Evolutionary conservation across 345 rosid genomes (phyloP).

Genomic region (Euphorbia lathyris): DNA sequence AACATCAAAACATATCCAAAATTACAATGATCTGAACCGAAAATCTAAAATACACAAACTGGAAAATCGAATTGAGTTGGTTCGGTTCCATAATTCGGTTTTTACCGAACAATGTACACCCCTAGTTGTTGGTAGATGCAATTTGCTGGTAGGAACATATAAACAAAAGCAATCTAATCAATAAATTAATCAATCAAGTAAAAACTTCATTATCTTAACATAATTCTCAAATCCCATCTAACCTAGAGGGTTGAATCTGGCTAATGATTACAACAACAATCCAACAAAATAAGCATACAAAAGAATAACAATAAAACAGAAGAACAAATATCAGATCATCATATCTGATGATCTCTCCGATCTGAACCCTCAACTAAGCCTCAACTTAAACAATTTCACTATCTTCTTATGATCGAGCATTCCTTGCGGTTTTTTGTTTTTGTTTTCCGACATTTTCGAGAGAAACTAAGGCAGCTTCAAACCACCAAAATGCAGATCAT

Average conservation of each 20-base stretch:
- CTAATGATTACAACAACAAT: conserved; percentile 13
- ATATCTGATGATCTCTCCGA: not conserved
- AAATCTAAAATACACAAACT: too few species aligned
- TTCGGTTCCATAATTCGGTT: too few species aligned
- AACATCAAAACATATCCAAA: too few species aligned
- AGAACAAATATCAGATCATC: not conserved
- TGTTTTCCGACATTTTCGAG: not conserved
- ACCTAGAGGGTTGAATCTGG: conserved; percentile 19
- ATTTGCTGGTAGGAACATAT: too few species aligned
- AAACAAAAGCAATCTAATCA: conserved; percentile 9
- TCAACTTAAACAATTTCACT: not conserved
- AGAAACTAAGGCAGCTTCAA: conserved; percentile 5
- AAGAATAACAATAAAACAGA: conserved; percentile 13
- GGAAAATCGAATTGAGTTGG: too few species aligned
- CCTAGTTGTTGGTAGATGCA: too few species aligned
- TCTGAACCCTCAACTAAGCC: conserved; percentile 12
- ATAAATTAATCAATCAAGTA: conserved; percentile 15
- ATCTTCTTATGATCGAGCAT: conserved; percentile 2
- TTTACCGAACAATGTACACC: too few species aligned
- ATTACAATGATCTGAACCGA: too few species aligned
- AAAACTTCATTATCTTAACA: conserved; percentile 17
- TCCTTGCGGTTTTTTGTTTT: not conserved
- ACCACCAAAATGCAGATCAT: conserved; percentile 1
- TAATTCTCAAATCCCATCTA: conserved; percentile 19
- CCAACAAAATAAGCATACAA: conserved; percentile 8